These are phyloP conservation scores for Pleurotus platypus DNA, from an alignment of 768 basidiomycete genomes.

Conservation along the genomic window DNA sequence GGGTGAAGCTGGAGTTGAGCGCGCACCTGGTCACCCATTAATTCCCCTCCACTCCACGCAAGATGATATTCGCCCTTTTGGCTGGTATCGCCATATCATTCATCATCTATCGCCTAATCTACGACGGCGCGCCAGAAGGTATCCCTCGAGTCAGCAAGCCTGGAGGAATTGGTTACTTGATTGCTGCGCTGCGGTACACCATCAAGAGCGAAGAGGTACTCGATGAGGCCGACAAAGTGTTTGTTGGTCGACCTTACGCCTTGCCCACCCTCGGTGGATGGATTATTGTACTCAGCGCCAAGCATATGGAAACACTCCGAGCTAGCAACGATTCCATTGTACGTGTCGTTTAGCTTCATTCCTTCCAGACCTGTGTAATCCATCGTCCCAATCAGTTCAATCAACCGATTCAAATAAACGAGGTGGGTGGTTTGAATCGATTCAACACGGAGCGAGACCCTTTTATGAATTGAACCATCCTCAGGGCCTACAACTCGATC, in stretches of 20 bases:
- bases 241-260: constrained; percentile 26
- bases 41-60: too few relatives aligned
- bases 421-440: constrained; percentile 8
- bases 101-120: background rate
- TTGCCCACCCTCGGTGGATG: constrained; percentile 34
- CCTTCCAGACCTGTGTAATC: background rate
- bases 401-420: constrained; percentile 28
- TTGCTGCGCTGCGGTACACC: constrained; percentile 30
- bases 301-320: constrained; percentile 26
- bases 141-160: constrained; percentile 29
- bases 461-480: too few relatives aligned
- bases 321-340: constrained; percentile 30
- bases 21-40: too few relatives aligned
- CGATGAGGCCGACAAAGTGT: constrained; percentile 23
- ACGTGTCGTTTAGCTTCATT: constrained; percentile 7
- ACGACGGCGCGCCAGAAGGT: constrained; percentile 16
- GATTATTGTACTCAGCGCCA: constrained; percentile 28
- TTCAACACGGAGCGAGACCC: background rate
- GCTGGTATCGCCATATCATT: background rate
- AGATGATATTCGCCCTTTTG: background rate
- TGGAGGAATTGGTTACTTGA: constrained; percentile 30
- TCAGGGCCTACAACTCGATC: constrained; percentile 28
- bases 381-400: constrained; percentile 24
- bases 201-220: constrained; percentile 26
- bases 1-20: too few relatives aligned